phyloP scores from a whole-genome alignment of 208 protist species.

The Leishmania mexicana region DNA sequence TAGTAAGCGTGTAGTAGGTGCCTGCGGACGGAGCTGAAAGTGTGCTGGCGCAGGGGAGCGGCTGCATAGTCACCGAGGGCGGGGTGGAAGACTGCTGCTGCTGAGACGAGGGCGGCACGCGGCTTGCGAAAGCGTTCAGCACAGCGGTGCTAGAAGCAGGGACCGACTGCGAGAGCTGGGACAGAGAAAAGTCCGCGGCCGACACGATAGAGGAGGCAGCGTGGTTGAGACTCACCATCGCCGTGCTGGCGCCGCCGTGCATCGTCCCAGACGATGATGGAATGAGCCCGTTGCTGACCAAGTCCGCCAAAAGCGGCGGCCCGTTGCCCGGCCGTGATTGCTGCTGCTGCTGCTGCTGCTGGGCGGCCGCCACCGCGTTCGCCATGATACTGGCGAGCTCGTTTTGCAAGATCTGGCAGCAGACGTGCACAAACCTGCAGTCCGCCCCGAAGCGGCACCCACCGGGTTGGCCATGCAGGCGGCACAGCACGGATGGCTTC shows the following conservation, averaged over 20 bases:
- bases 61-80: neutral
- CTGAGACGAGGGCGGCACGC: neutral
- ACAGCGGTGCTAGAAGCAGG: neutral
- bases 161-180: neutral
- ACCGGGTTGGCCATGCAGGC: slow-evolving; percentile 56
- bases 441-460: slow-evolving; percentile 80
- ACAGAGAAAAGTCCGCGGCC: neutral
- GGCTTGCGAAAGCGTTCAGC: neutral
- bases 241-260: slow-evolving; percentile 4
- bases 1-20: neutral
- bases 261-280: neutral
- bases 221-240: neutral
- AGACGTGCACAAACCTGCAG: slow-evolving; percentile 86
- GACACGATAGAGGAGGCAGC: neutral
- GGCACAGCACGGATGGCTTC: slow-evolving; percentile 47
- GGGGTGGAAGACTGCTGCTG: slow-evolving; percentile 6
- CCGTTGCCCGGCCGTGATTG: neutral
- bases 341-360: slow-evolving; percentile 7
- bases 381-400: slow-evolving; percentile 36
- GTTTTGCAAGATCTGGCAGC: slow-evolving; percentile 48
- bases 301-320: neutral
- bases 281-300: neutral
- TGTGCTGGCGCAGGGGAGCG: neutral
- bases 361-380: slow-evolving; percentile 3
- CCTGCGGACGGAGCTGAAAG: neutral